Percentiles rank a stretch among this genome's conserved stretches.
These are phyloP conservation scores for Zea luxurians DNA, from an alignment of 176 grass and related monocot genomes.

Conservation along the genomic window DNA sequence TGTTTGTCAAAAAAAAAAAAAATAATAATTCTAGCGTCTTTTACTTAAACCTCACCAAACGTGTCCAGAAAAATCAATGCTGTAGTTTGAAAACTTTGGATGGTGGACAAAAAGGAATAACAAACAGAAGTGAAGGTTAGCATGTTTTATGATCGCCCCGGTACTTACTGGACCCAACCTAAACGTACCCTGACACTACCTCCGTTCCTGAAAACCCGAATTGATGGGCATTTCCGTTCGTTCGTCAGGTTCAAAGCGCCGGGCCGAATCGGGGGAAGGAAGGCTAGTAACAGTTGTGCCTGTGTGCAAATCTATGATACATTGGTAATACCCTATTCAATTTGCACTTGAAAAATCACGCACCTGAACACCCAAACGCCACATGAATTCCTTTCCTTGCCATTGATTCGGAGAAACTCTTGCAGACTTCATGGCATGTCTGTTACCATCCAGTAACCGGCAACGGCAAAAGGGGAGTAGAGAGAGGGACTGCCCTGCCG, in stretches of 20 bases:
- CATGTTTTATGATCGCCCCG: neutral
- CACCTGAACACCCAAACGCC: neutral
- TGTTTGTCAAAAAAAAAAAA: too few relatives aligned
- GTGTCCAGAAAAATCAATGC: too few relatives aligned
- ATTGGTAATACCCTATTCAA: neutral
- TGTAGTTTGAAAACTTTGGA: neutral
- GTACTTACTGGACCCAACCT: neutral
- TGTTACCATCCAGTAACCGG: conserved; percentile 5
- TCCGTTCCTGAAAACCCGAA: neutral
- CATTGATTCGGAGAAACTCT: neutral
- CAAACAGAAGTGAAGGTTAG: neutral
- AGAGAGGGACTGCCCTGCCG: too few relatives aligned
- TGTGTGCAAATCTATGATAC: neutral
- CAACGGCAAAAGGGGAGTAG: neutral
- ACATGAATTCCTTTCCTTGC: conserved; percentile 15
- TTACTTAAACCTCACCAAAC: too few relatives aligned
- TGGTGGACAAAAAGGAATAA: neutral
- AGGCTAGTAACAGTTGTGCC: neutral
- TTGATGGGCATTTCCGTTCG: neutral
- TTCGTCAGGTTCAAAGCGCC: too few relatives aligned
- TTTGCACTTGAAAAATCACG: neutral
- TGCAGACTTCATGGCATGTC: conserved; percentile 2
- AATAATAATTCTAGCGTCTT: too few relatives aligned
- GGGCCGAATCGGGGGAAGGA: neutral
- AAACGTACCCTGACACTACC: neutral